phyloP scores from a whole-genome alignment of 257 asterid species.

The Solanum lignicaule region DNA sequence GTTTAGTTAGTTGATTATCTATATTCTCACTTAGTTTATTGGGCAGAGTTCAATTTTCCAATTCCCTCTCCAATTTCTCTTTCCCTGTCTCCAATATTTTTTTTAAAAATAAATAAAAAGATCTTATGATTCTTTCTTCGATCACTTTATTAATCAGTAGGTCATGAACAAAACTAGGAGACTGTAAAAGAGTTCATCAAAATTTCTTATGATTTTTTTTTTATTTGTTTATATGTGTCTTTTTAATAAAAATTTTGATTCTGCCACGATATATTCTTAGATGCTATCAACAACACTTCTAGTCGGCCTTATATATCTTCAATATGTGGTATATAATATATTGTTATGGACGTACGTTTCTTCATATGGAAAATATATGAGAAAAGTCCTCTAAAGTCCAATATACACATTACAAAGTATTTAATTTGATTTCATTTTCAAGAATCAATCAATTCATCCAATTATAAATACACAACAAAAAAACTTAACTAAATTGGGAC shows the following conservation, averaged over 20 bases:
- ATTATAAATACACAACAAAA: neutral
- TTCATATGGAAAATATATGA: neutral
- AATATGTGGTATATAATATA: neutral
- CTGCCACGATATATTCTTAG: neutral
- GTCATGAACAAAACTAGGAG: neutral
- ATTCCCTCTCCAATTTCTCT: neutral
- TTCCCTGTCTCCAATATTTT: neutral
- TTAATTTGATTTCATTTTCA: neutral
- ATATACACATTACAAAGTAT: neutral
- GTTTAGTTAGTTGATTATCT: no score
- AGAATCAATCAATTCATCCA: neutral
- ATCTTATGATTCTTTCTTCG: neutral
- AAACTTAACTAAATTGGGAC: neutral
- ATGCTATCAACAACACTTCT: neutral
- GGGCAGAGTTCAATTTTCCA: neutral
- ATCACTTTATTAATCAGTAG: neutral
- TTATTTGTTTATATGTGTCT: neutral
- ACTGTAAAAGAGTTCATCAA: neutral
- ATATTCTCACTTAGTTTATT: neutral
- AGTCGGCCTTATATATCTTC: neutral
- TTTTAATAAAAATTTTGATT: neutral
- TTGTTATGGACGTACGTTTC: neutral
- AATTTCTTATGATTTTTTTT: no score
- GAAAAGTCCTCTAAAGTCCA: neutral
- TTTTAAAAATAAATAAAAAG: fast-evolving